These are phyloP conservation scores for Yarrowia phangngaensis DNA, from an alignment of 805 yeast genomes.

Conservation along the genomic window DNA sequence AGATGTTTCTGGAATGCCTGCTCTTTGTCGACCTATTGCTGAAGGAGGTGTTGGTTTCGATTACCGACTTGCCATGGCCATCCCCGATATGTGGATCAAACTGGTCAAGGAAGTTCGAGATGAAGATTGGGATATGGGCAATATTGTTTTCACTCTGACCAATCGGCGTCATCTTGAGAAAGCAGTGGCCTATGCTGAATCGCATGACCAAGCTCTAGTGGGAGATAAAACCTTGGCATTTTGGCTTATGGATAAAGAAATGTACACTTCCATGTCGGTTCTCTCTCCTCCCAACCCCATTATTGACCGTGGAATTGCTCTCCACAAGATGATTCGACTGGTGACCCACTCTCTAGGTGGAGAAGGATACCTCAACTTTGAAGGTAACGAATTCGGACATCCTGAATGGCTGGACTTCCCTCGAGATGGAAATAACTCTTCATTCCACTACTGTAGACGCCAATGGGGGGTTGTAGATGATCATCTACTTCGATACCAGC, in stretches of 20 bases:
- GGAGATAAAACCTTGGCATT: conserved; percentile 96
- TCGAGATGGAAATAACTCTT: conserved; percentile 77
- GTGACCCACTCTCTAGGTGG: conserved; percentile 92
- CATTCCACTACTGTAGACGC: conserved; percentile 90
- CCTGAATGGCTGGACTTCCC: conserved; percentile 99
- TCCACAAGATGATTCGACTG: conserved; percentile 87
- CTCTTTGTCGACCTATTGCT: conserved; percentile 69
- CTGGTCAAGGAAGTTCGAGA: conserved; percentile 75
- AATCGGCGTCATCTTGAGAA: conserved; percentile 85
- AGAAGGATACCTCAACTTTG: conserved; percentile 92
- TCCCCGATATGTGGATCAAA: conserved; percentile 99
- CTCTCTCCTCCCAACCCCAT: conserved; percentile 68
- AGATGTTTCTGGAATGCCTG: conserved; percentile 97
- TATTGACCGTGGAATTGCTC: conserved; percentile 82
- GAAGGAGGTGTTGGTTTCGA: conserved; percentile 92
- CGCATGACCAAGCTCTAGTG: conserved; percentile 95
- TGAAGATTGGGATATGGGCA: conserved; percentile 87
- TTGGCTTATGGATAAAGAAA: conserved; percentile 97
- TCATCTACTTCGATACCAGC: conserved; percentile 71
- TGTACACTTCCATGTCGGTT: conserved; percentile 92
- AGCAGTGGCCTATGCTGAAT: conserved; percentile 88
- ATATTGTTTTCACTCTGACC: conserved; percentile 73
- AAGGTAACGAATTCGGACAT: conserved; percentile 97
- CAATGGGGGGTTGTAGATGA: conserved; percentile 88
- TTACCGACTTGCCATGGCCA: conserved; percentile 91